phyloP scores from a whole-genome alignment of 202 grass and related monocot genomes.

The Cymbopogon flexuosus region DNA sequence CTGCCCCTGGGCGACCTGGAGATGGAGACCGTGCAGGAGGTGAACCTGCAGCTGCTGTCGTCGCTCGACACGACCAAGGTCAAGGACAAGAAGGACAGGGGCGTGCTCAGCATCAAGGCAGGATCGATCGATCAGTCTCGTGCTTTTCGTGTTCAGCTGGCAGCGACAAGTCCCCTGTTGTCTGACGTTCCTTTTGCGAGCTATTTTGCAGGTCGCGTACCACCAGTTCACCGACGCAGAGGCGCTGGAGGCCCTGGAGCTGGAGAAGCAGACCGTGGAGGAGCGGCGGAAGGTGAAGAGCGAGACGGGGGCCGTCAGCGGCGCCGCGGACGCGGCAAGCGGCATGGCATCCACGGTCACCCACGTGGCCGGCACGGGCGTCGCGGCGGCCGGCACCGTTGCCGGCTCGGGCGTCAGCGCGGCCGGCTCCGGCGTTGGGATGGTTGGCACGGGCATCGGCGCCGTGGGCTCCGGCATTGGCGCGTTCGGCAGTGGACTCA shows the following conservation, averaged over 20 bases:
- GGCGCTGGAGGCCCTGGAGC: slow-evolving; percentile 64
- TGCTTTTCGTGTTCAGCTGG: background rate
- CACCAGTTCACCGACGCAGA: slow-evolving; percentile 74
- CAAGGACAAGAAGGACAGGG: slow-evolving; percentile 96
- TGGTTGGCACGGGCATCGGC: slow-evolving; percentile 54
- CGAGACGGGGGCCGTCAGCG: slow-evolving; percentile 50
- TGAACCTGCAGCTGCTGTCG: slow-evolving; percentile 74
- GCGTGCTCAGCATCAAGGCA: slow-evolving; percentile 75
- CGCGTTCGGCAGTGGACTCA: slow-evolving; percentile 61
- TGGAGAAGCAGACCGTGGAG: slow-evolving; percentile 70
- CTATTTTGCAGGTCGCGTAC: slow-evolving; percentile 49
- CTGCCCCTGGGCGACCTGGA: slow-evolving; percentile 59
- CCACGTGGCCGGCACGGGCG: slow-evolving; percentile 41
- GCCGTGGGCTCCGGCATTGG: slow-evolving; percentile 52
- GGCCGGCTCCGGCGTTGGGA: slow-evolving; percentile 37
- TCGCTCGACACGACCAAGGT: slow-evolving; percentile 94
- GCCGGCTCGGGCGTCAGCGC: slow-evolving; percentile 27
- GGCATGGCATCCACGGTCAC: slow-evolving; percentile 55
- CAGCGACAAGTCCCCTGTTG: background rate
- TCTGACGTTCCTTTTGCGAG: background rate
- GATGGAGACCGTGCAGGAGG: slow-evolving; percentile 49
- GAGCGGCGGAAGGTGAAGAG: slow-evolving; percentile 65
- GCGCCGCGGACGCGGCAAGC: slow-evolving; percentile 51
- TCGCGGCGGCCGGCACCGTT: slow-evolving; percentile 25
- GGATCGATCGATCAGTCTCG: background rate